These are phyloP conservation scores for Ophiosphaerella narmari DNA, from an alignment of 2,329 filamentous ascomycete species.

Conservation along the genomic window DNA sequence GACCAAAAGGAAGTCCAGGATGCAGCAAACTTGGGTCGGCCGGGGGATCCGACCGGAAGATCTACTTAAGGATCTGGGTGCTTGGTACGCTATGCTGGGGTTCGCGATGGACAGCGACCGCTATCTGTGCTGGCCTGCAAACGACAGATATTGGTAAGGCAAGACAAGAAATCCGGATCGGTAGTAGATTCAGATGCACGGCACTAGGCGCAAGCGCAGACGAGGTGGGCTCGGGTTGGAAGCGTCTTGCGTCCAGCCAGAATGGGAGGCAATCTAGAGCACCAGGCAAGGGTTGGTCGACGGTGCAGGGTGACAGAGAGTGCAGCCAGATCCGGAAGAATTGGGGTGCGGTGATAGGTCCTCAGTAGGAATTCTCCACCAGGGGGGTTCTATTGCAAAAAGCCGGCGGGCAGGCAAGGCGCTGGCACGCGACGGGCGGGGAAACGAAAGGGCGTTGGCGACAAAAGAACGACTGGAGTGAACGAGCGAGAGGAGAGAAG, in stretches of 20 bases:
- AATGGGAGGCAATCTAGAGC: constrained; percentile 34
- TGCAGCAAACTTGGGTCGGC: constrained; percentile 13
- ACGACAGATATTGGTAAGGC: constrained; percentile 36
- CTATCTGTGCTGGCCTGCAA: constrained; percentile 47
- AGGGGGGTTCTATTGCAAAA: constrained; percentile 38
- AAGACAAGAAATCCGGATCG: constrained; percentile 11
- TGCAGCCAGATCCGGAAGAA: constrained; percentile 31
- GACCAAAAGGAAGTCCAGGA: constrained; percentile 18
- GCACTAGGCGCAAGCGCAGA: constrained; percentile 25
- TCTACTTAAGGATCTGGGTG: constrained; percentile 25
- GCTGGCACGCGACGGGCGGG: constrained; percentile 22
- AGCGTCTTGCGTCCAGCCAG: constrained; percentile 15
- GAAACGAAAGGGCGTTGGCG: constrained; percentile 30
- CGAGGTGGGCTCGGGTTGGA: constrained; percentile 23
- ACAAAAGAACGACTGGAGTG: constrained; percentile 38
- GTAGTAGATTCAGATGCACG: constrained; percentile 22
- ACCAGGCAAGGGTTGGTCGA: constrained; percentile 37
- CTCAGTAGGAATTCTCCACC: constrained; percentile 23
- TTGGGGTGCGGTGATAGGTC: constrained; percentile 28
- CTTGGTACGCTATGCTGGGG: constrained; percentile 17
- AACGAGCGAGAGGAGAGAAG: constrained; percentile 25
- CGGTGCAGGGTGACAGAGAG: constrained; percentile 32
- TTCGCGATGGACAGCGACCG: constrained; percentile 36
- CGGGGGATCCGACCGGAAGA: constrained; percentile 23
- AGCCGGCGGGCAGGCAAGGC: constrained; percentile 30